Evolutionary conservation across 2,329 filamentous ascomycete species (phyloP).

Genomic region (Alternaria tenuissima): DNA sequence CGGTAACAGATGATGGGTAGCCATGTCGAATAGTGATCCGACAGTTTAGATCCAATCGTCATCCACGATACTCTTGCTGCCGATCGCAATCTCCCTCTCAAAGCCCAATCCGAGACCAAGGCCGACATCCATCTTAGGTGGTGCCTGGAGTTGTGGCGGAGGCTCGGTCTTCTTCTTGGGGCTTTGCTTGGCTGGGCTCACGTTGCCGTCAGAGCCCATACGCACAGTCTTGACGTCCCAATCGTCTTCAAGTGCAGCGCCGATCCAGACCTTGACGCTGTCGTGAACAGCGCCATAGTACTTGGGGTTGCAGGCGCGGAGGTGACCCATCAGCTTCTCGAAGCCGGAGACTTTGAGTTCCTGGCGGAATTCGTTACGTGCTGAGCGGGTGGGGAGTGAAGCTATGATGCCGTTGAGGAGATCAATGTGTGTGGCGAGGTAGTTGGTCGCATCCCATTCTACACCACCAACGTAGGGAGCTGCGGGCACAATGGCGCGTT

Average conservation of each 20-base stretch:
- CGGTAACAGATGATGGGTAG: background rate
- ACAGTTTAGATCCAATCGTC: constrained; percentile 45
- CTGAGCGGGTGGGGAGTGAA: constrained; percentile 72
- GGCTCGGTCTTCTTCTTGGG: constrained; percentile 52
- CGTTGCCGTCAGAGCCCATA: constrained; percentile 64
- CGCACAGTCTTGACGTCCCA: constrained; percentile 87
- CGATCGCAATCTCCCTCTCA: constrained; percentile 39
- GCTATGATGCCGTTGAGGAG: constrained; percentile 90
- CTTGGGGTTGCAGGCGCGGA: constrained; percentile 95
- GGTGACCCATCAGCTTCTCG: constrained; percentile 84
- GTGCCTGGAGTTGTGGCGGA: constrained; percentile 49
- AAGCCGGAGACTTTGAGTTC: constrained; percentile 85
- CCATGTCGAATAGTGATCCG: background rate
- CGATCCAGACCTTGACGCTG: constrained; percentile 87
- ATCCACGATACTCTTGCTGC: constrained; percentile 23
- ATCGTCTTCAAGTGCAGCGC: constrained; percentile 83
- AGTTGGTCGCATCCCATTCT: constrained; percentile 98
- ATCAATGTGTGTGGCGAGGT: constrained; percentile 90
- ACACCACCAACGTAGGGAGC: constrained; percentile 96
- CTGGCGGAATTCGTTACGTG: constrained; percentile 80
- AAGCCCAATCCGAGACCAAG: constrained; percentile 40
- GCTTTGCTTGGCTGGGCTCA: constrained; percentile 50
- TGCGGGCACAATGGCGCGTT: constrained; percentile 88
- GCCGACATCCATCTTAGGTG: constrained; percentile 50
- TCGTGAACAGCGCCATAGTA: constrained; percentile 95